These are phyloP conservation scores for Oryza longistaminata DNA, from an alignment of 176 grass and related monocot species.

Conservation along the genomic window DNA sequence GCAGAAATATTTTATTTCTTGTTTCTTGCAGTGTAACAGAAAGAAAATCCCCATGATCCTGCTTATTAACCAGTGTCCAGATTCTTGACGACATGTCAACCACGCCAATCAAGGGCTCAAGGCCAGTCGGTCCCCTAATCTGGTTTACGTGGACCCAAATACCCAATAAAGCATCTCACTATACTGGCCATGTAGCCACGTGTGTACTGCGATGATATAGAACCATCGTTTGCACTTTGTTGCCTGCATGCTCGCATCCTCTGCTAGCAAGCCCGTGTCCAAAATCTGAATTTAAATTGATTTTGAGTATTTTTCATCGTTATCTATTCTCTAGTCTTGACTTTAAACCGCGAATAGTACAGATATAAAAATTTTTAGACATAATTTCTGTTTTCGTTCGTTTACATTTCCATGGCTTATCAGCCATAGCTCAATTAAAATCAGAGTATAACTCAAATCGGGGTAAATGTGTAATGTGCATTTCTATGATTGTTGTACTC, in stretches of 20 bases:
- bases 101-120: slow-evolving; percentile 9
- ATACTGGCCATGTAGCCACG: neutral
- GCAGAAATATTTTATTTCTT: neutral
- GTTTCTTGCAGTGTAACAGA: neutral
- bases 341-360: too few species aligned
- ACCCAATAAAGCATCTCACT: neutral
- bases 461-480: too few species aligned
- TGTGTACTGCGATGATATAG: neutral
- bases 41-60: neutral
- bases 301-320: too few species aligned
- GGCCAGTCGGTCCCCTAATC: slow-evolving; percentile 2
- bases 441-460: too few species aligned
- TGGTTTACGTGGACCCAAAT: slow-evolving; percentile 7
- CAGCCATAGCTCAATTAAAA: too few species aligned
- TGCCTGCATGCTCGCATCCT: neutral
- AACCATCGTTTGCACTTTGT: slow-evolving; percentile 2
- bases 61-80: neutral
- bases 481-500: too few species aligned
- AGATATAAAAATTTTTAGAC: too few species aligned
- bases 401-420: too few species aligned
- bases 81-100: slow-evolving; percentile 1
- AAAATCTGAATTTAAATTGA: too few species aligned
- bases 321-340: too few species aligned
- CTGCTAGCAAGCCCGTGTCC: too few species aligned
- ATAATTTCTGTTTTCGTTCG: too few species aligned